Base-by-base conservation (phyloP, 768 basidiomycete genomes). In the Glaciozyma antarctica region DNA sequence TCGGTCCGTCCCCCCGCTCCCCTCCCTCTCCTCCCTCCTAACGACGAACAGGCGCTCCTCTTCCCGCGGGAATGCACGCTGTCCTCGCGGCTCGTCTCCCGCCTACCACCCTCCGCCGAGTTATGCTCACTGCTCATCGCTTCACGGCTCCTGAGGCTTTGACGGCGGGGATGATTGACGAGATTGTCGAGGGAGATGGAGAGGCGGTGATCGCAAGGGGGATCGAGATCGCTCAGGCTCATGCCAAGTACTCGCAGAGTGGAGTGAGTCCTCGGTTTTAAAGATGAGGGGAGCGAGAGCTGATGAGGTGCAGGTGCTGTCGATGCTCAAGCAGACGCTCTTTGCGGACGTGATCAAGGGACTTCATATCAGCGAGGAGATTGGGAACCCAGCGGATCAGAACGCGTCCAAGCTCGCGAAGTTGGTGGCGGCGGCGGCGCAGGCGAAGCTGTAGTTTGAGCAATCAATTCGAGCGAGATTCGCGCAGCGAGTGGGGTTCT, bases 61-160 rank as follows among this genome's bases (percentile, higher is more conserved):
- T 88, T 80, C 90, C 91, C 0, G 78, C 82, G 56, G 86, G 86
- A 0, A 84, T 93, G 72, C 79, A 83, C 0, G 79, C 82, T 3
- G 75, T 92, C 58, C 75, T 88, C 24, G 78, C 79, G 3, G 81
- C 88, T 71, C 77, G 88, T 9, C 81, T 84, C 12, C 80, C 84
- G 67, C 81, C 81, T 17, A 77, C 77, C 30, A 70, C 84, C 13
- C 80, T 84, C 12, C 84, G 88, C 58, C 85, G 87, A 71, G 84
- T 90, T 41, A 83, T 85, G 22, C 79, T 93, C 3, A 88, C 90
- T 71, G 91, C 88, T 0, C 82, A 88, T 71, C 82, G 87, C 49
- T 92, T 88, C 75, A 84, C 86, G 0, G 83, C 90, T 2, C 63
- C 77, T 9, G 90, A 93, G 73, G 85, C 88, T 3, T 78, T 85